Base-by-base conservation (phyloP, 169 alveolate genomes). In the Theileria luwenshuni region DNA sequence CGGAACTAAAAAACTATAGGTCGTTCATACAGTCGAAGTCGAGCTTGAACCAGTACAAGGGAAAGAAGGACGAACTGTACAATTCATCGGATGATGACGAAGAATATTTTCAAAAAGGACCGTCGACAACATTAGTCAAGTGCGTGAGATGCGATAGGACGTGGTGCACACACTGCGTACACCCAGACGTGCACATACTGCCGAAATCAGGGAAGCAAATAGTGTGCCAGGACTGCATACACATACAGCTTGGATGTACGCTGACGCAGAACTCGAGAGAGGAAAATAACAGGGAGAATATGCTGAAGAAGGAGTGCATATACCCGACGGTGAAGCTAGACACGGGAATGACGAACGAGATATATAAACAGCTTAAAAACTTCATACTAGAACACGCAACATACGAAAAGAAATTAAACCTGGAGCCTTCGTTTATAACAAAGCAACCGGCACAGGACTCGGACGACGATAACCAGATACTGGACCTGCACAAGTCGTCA, bases 91-190 rank as follows among this genome's bases (percentile, higher is more conserved):
- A 64, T 49, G 89, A 81, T 32, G 85, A 81, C 17, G 77, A 81
- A 30, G 76, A 51, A 19, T 33, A 42, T 13, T 74, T 81, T 56
- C 79, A 81, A 63, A 63, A 74, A 33, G 80, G 76, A 1, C 60
- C 75, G 0, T 30, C 68, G 30, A 73, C 32, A 28, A 56, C 60
- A 28, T 58, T 81, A 27, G 21, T 73, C 21, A 60, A 64, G 23
- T 81, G 89, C 43, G 52, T 81, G 0, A 63, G 89, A 17, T 81
- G 89, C 74, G 89, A 81, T 41, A 72, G 84, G 30, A 73, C 85
- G 28, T 81, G 89, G 89, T 81, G 89, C 43, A 81, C 80, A 19
- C 63, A 48, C 54, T 81, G 89, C 58, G 47, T 74, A 33, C 89
- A 72, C 42, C 89, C 89, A 3, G 89, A 81, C 43, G 89, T 65